Evolutionary conservation across 306 rosid genomes (phyloP).

Genomic region (Vigna hirtella): DNA sequence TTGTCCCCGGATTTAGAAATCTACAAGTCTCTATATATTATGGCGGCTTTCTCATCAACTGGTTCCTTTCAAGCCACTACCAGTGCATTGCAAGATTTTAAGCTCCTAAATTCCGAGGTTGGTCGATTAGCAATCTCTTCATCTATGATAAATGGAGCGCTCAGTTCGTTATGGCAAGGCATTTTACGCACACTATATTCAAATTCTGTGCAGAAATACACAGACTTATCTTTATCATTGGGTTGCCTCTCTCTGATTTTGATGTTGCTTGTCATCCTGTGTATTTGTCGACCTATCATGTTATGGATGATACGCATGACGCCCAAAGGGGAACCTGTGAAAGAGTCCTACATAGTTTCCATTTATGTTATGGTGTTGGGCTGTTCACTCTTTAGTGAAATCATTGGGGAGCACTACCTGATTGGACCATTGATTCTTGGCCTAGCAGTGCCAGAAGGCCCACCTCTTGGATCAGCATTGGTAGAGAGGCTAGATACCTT

Average conservation of each 20-base stretch:
- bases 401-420: slow-evolving; percentile 52
- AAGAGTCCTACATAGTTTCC: slow-evolving; percentile 20
- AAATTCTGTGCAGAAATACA: accelerated
- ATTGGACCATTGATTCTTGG: slow-evolving; percentile 65
- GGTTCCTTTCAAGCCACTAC: slow-evolving; percentile 59
- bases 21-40: neutral
- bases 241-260: neutral
- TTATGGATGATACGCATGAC: slow-evolving; percentile 5
- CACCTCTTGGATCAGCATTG: slow-evolving; percentile 63
- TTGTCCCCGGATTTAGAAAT: slow-evolving; percentile 22
- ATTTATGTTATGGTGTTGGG: slow-evolving; percentile 54
- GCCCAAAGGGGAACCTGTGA: neutral
- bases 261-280: slow-evolving; percentile 38
- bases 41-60: slow-evolving; percentile 46
- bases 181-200: accelerated
- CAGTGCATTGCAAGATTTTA: slow-evolving; percentile 49
- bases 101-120: slow-evolving; percentile 70
- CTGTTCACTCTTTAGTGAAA: slow-evolving; percentile 49
- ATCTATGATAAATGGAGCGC: slow-evolving; percentile 53
- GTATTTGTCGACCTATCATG: slow-evolving; percentile 41
- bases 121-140: slow-evolving; percentile 63
- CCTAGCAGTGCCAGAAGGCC: slow-evolving; percentile 69
- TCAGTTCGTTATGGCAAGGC: neutral
- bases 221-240: neutral
- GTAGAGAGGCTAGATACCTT: slow-evolving; percentile 57